These are phyloP conservation scores for Erythrobasidium yunnanense DNA, from an alignment of 768 basidiomycete species.

Conservation along the genomic window DNA sequence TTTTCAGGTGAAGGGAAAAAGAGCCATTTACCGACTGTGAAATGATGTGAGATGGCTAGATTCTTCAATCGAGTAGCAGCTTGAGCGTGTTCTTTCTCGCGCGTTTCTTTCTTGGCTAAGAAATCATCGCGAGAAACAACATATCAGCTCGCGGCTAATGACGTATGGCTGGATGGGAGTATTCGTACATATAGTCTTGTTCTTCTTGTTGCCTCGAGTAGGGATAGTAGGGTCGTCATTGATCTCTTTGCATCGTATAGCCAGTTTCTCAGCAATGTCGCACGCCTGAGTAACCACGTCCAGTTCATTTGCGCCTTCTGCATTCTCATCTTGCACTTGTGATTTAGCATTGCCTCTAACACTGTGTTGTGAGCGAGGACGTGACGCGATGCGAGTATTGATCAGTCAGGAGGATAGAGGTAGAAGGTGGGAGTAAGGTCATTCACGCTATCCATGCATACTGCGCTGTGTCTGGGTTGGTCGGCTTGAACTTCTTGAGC, in stretches of 20 bases:
- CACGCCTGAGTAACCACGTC: background rate
- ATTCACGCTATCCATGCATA: too few relatives aligned
- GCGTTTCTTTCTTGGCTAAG: slow-evolving; percentile 6
- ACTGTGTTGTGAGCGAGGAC: background rate
- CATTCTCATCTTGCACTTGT: background rate
- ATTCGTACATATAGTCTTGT: background rate
- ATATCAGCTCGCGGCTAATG: background rate
- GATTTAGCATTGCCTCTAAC: background rate
- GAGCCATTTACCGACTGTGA: slow-evolving; percentile 33
- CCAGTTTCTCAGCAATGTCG: slow-evolving; percentile 2
- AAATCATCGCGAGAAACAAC: background rate
- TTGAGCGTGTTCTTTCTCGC: slow-evolving; percentile 7
- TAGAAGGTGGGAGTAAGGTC: background rate
- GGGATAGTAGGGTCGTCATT: slow-evolving; percentile 10
- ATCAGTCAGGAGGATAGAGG: background rate
- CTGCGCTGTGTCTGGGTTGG: too few relatives aligned
- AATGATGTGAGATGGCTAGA: slow-evolving; percentile 28
- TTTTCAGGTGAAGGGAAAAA: slow-evolving; percentile 18
- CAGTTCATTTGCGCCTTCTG: background rate
- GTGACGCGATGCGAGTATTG: background rate
- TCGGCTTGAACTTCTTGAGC: too few relatives aligned
- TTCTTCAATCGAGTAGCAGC: background rate
- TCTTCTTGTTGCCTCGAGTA: slow-evolving; percentile 4
- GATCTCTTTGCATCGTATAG: background rate
- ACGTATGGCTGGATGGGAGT: background rate